Percentiles rank a stretch among this genome's conserved stretches.
Evolutionary conservation across 345 rosid genomes (phyloP).

Genomic region (Zanthoxylum bungeanum): DNA sequence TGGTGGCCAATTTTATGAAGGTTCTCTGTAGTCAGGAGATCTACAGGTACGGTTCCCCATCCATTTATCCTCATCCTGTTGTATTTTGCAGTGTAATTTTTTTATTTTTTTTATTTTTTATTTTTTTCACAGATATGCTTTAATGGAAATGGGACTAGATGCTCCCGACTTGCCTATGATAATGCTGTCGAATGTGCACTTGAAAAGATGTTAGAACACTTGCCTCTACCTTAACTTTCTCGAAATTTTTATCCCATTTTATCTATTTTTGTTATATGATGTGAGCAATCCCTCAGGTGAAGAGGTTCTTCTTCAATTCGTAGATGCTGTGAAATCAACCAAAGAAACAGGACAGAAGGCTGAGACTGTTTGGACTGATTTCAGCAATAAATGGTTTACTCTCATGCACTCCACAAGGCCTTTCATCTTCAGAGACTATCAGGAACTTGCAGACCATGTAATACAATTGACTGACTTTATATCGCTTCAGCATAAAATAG

Average conservation of each 20-base stretch:
- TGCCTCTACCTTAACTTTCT: too few relatives aligned
- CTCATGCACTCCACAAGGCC: conserved; percentile 69
- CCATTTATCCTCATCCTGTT: not conserved
- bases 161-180: conserved; percentile 68
- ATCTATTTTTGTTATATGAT: too few relatives aligned
- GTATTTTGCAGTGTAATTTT: too few relatives aligned
- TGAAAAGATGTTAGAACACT: conserved; percentile 49
- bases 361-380: conserved; percentile 67
- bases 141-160: conserved; percentile 73
- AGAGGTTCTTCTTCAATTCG: conserved; percentile 47
- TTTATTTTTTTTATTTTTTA: not conserved
- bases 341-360: conserved; percentile 54
- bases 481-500: not conserved
- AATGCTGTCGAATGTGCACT: conserved; percentile 59
- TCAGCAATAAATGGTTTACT: conserved; percentile 72
- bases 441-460: conserved; percentile 79
- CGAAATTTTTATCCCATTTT: not conserved
- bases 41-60: conserved; percentile 42
- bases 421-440: conserved; percentile 49
- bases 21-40: conserved; percentile 69
- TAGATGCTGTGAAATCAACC: conserved; percentile 43
- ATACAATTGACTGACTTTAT: not conserved
- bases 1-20: conserved; percentile 61
- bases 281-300: conserved; percentile 43
- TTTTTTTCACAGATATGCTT: conserved; percentile 46